These are phyloP conservation scores for Chaetomiaceae sp. DNA, from an alignment of 2,329 filamentous ascomycete species.

Conservation along the genomic window DNA sequence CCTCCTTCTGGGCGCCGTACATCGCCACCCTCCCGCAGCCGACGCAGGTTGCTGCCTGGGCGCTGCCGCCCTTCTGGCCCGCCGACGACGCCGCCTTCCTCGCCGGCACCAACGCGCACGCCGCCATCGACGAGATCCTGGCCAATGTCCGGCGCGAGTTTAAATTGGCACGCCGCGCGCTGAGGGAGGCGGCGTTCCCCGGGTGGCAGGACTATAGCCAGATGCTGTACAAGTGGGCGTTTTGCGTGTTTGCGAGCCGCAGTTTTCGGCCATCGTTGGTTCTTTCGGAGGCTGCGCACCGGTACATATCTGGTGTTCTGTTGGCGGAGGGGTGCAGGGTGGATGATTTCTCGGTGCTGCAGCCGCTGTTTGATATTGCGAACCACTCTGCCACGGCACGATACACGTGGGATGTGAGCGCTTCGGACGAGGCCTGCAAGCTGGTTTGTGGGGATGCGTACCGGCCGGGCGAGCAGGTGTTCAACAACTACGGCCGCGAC, in stretches of 20 bases:
- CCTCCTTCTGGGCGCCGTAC: constrained; percentile 65
- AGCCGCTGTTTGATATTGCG: constrained; percentile 65
- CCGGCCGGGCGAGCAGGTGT: constrained; percentile 48
- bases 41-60: constrained; percentile 42
- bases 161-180: constrained; percentile 35
- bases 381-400: constrained; percentile 61
- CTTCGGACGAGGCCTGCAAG: constrained; percentile 36
- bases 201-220: constrained; percentile 36
- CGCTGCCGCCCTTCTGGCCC: constrained; percentile 58
- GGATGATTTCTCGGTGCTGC: constrained; percentile 61
- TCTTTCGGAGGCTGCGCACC: constrained; percentile 31
- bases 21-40: constrained; percentile 60
- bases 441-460: constrained; percentile 40
- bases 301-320: constrained; percentile 29
- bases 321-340: constrained; percentile 35
- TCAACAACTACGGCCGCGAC: constrained; percentile 67
- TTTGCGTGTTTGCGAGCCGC: constrained; percentile 57
- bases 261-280: constrained; percentile 59
- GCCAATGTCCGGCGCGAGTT: constrained; percentile 42
- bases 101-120: constrained; percentile 46
- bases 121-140: constrained; percentile 44
- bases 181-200: constrained; percentile 28
- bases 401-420: constrained; percentile 54
- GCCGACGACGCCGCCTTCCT: constrained; percentile 53
- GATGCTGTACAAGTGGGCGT: constrained; percentile 58